phyloP scores from a whole-genome alignment of 352 stramenopile species.

The Globisporangium carolinianum region DNA sequence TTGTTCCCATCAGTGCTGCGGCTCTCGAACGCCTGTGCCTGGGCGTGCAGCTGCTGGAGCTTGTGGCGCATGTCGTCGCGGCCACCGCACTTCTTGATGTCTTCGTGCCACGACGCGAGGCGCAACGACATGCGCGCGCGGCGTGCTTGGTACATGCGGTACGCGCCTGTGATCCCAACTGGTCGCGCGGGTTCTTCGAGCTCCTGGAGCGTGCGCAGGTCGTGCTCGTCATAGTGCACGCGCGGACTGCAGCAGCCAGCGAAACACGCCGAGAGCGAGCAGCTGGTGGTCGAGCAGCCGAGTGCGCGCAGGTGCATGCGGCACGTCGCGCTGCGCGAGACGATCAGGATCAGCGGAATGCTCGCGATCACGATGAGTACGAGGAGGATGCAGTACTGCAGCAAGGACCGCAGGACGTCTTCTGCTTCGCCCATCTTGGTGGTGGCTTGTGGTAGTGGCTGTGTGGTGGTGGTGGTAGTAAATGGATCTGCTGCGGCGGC shows the following conservation, averaged over 20 bases:
- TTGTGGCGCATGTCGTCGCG: conserved; percentile 43
- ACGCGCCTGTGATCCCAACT: conserved; percentile 47
- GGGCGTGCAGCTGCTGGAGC: conserved; percentile 35
- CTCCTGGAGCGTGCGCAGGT: conserved; percentile 47
- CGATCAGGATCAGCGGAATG: conserved; percentile 36
- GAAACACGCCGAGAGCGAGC: conserved; percentile 9
- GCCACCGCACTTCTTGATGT: conserved; percentile 34
- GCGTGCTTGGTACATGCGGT: conserved; percentile 45
- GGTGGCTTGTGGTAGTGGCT: neutral
- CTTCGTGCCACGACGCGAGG: conserved; percentile 56
- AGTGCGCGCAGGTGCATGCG: conserved; percentile 27
- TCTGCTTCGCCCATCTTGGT: conserved; percentile 5
- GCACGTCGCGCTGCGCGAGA: conserved; percentile 33
- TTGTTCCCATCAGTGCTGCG: conserved; percentile 8
- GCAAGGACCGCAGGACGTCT: conserved; percentile 22
- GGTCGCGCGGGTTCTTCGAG: conserved; percentile 33
- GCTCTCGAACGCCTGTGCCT: conserved; percentile 14
- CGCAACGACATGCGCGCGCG: conserved; percentile 41
- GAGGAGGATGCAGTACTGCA: conserved; percentile 44
- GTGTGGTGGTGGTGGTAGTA: neutral
- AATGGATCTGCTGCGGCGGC: too few species aligned
- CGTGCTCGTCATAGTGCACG: conserved; percentile 45
- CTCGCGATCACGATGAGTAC: conserved; percentile 34
- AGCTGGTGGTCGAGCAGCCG: conserved; percentile 29
- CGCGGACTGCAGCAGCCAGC: conserved; percentile 15